phyloP scores from a whole-genome alignment of 192 early-diverging fungal species.

The Backusella luteola region DNA sequence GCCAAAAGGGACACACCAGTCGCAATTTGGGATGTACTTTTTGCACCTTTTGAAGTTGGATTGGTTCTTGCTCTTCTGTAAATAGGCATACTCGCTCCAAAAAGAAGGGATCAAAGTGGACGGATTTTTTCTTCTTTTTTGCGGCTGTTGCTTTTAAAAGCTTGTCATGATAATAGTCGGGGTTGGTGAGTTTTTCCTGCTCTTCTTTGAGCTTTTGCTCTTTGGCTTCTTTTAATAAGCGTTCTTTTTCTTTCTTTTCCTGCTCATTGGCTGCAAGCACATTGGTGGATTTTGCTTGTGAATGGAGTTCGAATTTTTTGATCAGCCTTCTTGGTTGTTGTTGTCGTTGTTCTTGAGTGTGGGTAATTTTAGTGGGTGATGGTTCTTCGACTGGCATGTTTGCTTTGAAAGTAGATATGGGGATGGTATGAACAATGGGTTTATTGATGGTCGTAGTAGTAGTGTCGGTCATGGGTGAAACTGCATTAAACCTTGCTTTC shows the following conservation, averaged over 20 bases:
- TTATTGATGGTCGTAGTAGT: not conserved
- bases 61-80: slow-evolving; percentile 63
- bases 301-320: not conserved
- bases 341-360: not conserved
- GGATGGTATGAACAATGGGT: not conserved
- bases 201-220: not conserved
- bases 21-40: not conserved
- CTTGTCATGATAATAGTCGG: not conserved
- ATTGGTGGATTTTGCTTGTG: not conserved
- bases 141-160: not conserved
- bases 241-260: not conserved
- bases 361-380: not conserved
- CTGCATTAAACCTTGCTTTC: not conserved
- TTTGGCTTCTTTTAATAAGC: not conserved
- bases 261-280: not conserved
- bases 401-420: not conserved
- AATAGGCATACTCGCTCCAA: slow-evolving; percentile 70
- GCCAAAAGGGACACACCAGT: not conserved
- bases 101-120: slow-evolving; percentile 62
- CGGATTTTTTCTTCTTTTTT: slow-evolving; percentile 41
- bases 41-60: not conserved
- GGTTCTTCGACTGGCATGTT: not conserved
- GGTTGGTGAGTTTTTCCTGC: not conserved
- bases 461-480: not conserved
- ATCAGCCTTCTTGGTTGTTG: not conserved